Base-by-base conservation (phyloP, 352 stramenopile genomes). In the Blastocystis sp. region DNA sequence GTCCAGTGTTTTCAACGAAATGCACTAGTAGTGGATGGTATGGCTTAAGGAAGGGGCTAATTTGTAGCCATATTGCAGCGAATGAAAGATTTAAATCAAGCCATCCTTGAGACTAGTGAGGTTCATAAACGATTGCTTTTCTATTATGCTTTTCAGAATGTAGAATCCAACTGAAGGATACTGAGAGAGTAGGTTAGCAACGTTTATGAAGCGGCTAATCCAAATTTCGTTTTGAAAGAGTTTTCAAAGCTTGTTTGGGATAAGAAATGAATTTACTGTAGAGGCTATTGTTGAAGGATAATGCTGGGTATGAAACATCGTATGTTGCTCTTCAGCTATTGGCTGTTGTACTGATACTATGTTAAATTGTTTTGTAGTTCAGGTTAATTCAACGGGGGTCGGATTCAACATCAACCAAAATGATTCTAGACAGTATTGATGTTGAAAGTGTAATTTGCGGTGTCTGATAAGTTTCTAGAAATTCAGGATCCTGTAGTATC, bases 201-300 rank as follows among this genome's bases (percentile, higher is more conserved):
- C 19, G 51, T 83, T n/a, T 24, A 65, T 19, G 27, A 49, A 24
- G 4, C 29, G 1, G 16, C 21, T 5, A 83, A 83, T 49, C 49
- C 51, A n/a, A 83, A 66, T 43, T 4, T 24, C 9, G 12, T 35
- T 6, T 2, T 66, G 11, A 66, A 43, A 11, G 54, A 32, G 24
- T 83, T 83, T 83, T 46, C 39, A 32, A 51, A 83, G 49, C 42
- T 83, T 46, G 71, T 83, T 24, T 27, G 24, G 0, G 14, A 24
- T 83, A 24, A 42, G 29, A 7, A 3, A 0, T 32, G 27, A 2
- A 4, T 39, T 83, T 16, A 16, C 16, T 51, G 51, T 83, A 83
- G 71, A 83, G 66, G 46, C 27, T 32, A 16, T 42, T 52, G 0
- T 24, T 65, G 21, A 46, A 83, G 11, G n/a, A 65, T 21, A 54